Percentiles rank a stretch among this genome's conserved stretches.
Conservation (phyloP, 306 rosid species). For the Datisca glomerata region DNA sequence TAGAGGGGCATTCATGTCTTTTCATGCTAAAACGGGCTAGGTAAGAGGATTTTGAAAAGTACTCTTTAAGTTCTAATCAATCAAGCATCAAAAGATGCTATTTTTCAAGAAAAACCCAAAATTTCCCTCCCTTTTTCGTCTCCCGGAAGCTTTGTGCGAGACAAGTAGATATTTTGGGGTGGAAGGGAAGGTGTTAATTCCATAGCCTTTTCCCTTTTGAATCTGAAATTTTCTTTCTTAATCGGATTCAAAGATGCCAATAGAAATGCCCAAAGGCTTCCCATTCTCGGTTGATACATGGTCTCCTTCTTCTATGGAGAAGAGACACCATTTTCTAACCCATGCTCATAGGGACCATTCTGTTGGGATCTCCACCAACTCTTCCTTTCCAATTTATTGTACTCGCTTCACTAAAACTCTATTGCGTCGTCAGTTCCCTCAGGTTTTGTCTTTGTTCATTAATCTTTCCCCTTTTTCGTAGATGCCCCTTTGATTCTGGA, state of each 20-base stretch:
- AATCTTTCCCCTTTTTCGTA: neutral
- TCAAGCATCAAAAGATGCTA: no score
- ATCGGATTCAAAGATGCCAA: slow-evolving; percentile 38
- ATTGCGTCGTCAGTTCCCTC: slow-evolving; percentile 34
- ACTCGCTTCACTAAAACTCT: slow-evolving; percentile 51
- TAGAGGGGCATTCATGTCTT: no score
- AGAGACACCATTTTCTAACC: slow-evolving; percentile 60
- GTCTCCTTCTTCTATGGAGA: slow-evolving; percentile 32
- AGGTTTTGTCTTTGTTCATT: slow-evolving; percentile 12
- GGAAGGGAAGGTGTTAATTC: neutral
- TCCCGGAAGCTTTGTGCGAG: neutral
- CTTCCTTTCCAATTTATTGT: slow-evolving; percentile 50
- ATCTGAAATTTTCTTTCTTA: neutral
- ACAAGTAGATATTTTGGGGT: neutral
- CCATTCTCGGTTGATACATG: slow-evolving; percentile 90
- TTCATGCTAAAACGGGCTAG: no score
- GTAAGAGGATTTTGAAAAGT: no score
- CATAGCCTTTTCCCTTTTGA: neutral
- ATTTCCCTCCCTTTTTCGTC: neutral
- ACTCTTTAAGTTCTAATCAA: no score
- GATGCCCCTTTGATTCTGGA: neutral
- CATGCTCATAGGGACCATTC: slow-evolving; percentile 82
- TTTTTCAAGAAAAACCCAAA: no score
- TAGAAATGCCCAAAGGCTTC: slow-evolving; percentile 62
- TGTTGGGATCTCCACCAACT: slow-evolving; percentile 31